Evolutionary conservation across 129 eudicot genomes (phyloP), one percentile per base, ranked within the genome.

Genomic region (Solidago caesia): DNA sequence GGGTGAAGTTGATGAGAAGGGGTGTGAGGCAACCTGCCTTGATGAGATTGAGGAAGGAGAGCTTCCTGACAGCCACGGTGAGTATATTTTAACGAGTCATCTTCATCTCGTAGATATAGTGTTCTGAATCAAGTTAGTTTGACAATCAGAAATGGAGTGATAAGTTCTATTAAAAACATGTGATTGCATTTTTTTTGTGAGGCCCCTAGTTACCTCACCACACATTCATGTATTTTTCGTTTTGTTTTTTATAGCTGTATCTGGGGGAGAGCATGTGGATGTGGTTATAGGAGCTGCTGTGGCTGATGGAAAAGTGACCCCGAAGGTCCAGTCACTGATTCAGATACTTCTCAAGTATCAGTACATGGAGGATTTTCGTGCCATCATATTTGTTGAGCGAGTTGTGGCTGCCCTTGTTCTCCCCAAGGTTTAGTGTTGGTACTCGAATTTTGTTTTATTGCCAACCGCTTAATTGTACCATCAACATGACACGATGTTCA

Each of bases 231-330:
- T 15, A 59, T 29, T 59, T 12, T 25, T 51, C 7, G 8, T 9
- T 12, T 71, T 52, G 5, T 27, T 79, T 43, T 58, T 57, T 81
- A 49, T 75, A 94, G 99, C 84, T 72, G 99, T 87, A 69, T 94
- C 99, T 80, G 97, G 93, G 80, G 99, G 99, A 69, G 99, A 94
- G 86, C 99, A 94, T 63, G 97, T 94, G 63, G 99, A 94, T 79
- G 96, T 81, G 86, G 87, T 91, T 79, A 91, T 91, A 67, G 99
- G 99, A 75, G 97, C 97, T 75, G 99, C 99, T 72, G 99, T 94
- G 78, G 99, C 99, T 68, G 99, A 94, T 64, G 99, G 99, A 47
- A 94, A 91, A 82, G 99, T 94, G 75, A 94, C 99, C 3, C 99
- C 99, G 33, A 94, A 94, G 73, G 99, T 94, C 68, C 99, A 94